Conservation (phyloP, 1,284 basidiomycete species). For the Heliocybe sulcata region DNA sequence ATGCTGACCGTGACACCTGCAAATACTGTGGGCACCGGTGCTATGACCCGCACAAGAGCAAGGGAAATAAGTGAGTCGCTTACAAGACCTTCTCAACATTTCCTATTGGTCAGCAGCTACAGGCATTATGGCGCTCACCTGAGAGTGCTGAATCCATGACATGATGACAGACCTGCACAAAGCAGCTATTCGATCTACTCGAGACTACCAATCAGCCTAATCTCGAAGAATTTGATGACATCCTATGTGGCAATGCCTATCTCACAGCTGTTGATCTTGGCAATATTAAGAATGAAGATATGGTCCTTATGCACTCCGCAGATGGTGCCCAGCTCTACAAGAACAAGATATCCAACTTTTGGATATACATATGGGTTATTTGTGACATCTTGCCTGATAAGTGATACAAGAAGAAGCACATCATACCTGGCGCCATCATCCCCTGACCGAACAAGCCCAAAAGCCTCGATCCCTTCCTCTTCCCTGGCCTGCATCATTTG, state of each 20-base stretch:
- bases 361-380: slow-evolving; percentile 1
- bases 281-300: not conserved
- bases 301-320: not conserved
- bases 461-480: slow-evolving; percentile 10
- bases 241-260: not conserved
- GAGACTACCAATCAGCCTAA: not conserved
- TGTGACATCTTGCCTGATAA: not conserved
- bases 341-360: not conserved
- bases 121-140: slow-evolving; percentile 13
- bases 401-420: slow-evolving; percentile 1
- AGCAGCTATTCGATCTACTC: not conserved
- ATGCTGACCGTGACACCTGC: not conserved
- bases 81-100: slow-evolving; percentile 13
- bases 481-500: slow-evolving; percentile 20
- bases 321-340: not conserved
- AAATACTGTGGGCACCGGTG: slow-evolving; percentile 18
- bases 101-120: slow-evolving; percentile 15
- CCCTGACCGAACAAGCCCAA: slow-evolving; percentile 10
- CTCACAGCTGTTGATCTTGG: slow-evolving; percentile 12
- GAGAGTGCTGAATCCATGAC: slow-evolving; percentile 7
- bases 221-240: not conserved
- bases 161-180: not conserved
- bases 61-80: slow-evolving; percentile 4
- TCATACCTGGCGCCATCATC: slow-evolving; percentile 9
- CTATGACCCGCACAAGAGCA: slow-evolving; percentile 11